Percentiles rank a stretch among this genome's conserved stretches.
Conservation (phyloP, 2,329 filamentous ascomycete species). For the Aureobasidium sp. region DNA sequence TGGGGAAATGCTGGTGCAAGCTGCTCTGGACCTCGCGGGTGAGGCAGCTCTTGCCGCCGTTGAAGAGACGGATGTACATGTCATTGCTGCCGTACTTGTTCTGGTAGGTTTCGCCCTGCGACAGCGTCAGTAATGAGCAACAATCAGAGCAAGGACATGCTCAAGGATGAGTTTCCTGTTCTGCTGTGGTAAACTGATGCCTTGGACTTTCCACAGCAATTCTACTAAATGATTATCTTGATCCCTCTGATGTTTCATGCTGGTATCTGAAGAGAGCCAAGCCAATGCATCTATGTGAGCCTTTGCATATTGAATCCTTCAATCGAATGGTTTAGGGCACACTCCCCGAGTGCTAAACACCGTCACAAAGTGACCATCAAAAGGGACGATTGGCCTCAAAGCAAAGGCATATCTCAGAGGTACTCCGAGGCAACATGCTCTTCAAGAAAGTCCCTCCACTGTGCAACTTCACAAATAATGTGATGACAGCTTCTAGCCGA, state of each 20-base stretch:
- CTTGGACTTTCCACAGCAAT: neutral
- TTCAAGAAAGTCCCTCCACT: too few species aligned
- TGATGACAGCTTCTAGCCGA: too few species aligned
- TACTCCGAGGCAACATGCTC: too few species aligned
- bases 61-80: constrained; percentile 34
- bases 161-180: too few species aligned
- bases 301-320: neutral
- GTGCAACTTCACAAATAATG: too few species aligned
- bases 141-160: neutral
- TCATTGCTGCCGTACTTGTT: constrained; percentile 31
- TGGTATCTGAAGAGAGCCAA: neutral
- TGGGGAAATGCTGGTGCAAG: constrained; percentile 34
- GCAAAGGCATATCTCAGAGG: too few species aligned
- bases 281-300: neutral
- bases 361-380: neutral
- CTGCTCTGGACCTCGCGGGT: constrained; percentile 27
- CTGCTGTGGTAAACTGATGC: neutral
- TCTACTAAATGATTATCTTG: neutral
- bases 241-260: neutral
- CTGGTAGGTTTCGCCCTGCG: constrained; percentile 26
- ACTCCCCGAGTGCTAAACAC: neutral
- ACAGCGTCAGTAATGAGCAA: neutral
- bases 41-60: constrained; percentile 38
- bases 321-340: too few species aligned
- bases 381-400: too few species aligned